Evolutionary conservation across 306 rosid genomes (phyloP), one percentile per base, ranked within the genome.

Genomic region (Corylus avellana): DNA sequence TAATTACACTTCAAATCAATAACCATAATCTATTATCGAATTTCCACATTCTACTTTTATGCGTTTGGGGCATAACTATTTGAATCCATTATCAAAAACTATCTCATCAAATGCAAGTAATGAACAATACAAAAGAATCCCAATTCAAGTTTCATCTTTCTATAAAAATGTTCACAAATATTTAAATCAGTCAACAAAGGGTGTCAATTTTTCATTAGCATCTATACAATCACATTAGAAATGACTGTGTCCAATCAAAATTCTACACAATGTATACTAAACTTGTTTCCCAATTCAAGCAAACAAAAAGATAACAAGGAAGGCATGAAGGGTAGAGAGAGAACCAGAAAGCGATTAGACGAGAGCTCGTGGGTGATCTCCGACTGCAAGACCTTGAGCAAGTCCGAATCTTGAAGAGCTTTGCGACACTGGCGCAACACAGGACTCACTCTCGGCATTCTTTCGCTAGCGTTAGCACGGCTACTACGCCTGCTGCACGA

Each of bases 281-380:
- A 32, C 35, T 1, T 1, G 35, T 32, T 32, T 32, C 35, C 35
- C 35, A 66, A 17, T 18, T 17, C 1, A 66, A 39, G 11, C n/a
- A 37, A 39, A 32, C 0, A 67, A 67, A 14, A 14, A 42, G 2
- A 66, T 8, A 7, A 66, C 25, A 4, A 29, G 1, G 18, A 18
- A 67, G 20, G 2, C 51, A 42, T 16, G 51, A 4, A 18, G 14
- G 20, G 17, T 8, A 20, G 27, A 39, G 5, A 25, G 73, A 73
- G 46, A 76, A 94, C 97, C 98, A 90, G 91, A 53, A 70, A 89
- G 78, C 68, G 89, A 77, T 80, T 77, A 5, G 82, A 78, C 55
- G 91, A 46, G 53, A 86, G 95, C 86, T 94, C 97, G 4, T 86
- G 82, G 10, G 75, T 25, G 48, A 94, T 90, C 89, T 92, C 95